Evolutionary conservation across 1,284 basidiomycete species (phyloP).

Genomic region (Veloboletus limbatus): DNA sequence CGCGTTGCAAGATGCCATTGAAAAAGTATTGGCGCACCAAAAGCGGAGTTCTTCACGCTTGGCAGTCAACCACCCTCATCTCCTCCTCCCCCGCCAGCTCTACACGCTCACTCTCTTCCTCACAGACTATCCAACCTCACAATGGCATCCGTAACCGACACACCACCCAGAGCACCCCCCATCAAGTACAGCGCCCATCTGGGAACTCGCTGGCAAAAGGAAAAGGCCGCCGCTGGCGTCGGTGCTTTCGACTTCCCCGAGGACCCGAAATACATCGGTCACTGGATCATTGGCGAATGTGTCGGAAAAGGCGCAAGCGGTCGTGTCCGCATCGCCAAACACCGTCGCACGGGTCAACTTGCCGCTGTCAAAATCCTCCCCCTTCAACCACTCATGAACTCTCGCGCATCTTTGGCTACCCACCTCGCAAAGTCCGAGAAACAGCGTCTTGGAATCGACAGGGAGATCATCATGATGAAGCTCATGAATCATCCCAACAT

Average conservation of each 20-base stretch:
- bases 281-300: conserved; percentile 89
- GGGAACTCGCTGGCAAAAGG: conserved; percentile 80
- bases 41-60: too few species aligned
- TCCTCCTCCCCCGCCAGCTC: conserved; percentile 6
- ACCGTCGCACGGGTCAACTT: conserved; percentile 84
- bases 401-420: conserved; percentile 71
- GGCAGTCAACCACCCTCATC: too few species aligned
- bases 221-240: conserved; percentile 69
- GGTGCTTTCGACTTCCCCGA: conserved; percentile 70
- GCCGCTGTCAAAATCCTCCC: conserved; percentile 99
- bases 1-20: too few species aligned
- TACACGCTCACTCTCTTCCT: neutral
- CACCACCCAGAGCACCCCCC: conserved; percentile 65
- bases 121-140: conserved; percentile 28
- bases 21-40: too few species aligned
- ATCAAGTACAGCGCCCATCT: conserved; percentile 63
- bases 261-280: conserved; percentile 72
- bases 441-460: conserved; percentile 88
- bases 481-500: conserved; percentile 98
- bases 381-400: conserved; percentile 77
- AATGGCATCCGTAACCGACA: conserved; percentile 43
- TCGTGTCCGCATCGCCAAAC: conserved; percentile 93
- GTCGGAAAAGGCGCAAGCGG: conserved; percentile 95
- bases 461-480: conserved; percentile 99
- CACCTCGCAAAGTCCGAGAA: conserved; percentile 82